Percentiles rank a stretch among this genome's conserved stretches.
phyloP scores from a whole-genome alignment of 2,329 filamentous ascomycete species.

The Cadophora sp. region DNA sequence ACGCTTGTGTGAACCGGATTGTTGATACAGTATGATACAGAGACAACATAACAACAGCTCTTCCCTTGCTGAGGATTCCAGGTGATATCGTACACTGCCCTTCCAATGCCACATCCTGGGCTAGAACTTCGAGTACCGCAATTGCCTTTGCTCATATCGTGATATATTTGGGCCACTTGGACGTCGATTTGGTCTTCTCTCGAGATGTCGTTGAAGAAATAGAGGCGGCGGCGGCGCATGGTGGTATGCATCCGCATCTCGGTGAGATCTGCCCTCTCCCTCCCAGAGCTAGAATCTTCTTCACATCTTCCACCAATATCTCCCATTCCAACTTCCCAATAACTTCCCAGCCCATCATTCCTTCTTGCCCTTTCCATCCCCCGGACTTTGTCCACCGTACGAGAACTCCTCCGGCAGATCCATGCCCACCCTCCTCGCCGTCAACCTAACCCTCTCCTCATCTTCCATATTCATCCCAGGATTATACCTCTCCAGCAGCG shows the following conservation, averaged over 20 bases:
- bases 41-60: neutral
- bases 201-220: neutral
- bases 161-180: neutral
- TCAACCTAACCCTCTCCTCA: conserved; percentile 83
- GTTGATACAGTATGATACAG: conserved; percentile 9
- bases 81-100: neutral
- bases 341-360: neutral
- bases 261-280: neutral
- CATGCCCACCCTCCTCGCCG: conserved; percentile 89
- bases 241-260: neutral
- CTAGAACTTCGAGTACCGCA: neutral
- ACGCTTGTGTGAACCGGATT: neutral
- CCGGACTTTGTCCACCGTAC: conserved; percentile 16
- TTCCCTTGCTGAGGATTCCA: neutral
- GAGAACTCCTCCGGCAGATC: conserved; percentile 74
- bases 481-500: conserved; percentile 89
- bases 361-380: neutral
- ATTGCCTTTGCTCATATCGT: neutral
- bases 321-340: neutral
- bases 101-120: neutral
- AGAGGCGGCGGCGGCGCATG: neutral
- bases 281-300: neutral
- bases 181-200: neutral
- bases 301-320: neutral
- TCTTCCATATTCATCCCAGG: conserved; percentile 87